Base-by-base conservation (phyloP, 768 basidiomycete genomes). In the Lactarius tabidus region DNA sequence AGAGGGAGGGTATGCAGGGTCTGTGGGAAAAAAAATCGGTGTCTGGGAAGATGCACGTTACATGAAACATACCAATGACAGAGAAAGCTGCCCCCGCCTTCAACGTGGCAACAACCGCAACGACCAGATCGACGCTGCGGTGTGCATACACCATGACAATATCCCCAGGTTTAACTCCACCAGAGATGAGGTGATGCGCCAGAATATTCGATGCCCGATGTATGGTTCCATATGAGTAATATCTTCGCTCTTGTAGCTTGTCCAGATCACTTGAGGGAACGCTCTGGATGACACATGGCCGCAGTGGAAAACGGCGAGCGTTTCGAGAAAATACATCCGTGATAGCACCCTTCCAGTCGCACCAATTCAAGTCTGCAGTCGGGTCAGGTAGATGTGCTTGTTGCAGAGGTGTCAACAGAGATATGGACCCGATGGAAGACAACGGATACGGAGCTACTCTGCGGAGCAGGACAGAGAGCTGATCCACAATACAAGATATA, bases 81-180 rank as follows among this genome's bases (percentile, higher is more conserved):
- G 92, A 95, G 78, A 99, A 98, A 4, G 92, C 95, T 1, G 92
- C 96, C 31, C 97, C 97, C 3, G 91, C 93, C 77, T 98, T 98
- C 67, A 98, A 82, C 39, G 95, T 87, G 28, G 93, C 97, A 89
- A 99, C 92, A 9, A 98, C 94, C 6, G 96, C 95, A 3, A 98
- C 91, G 2, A 97, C 92, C 59, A 99, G 87, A 75, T 99, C 96
- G 55, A 98, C 95, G 70, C 92, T 93, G 38, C 97, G 85, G 72
- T 97, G 88, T 2, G 96, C 96, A 72, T 98, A 99, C 23, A 99
- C 90, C 89, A 96, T 98, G 60, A 98, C 94, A 23, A 98, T 94
- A 68, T 99, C 97, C 72, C 95, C 96, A 38, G 93, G 81, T 75
- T 95, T 82, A 5, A 99, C 78, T 7, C 97, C 97, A 17, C 85